Evolutionary conservation across 2,329 filamentous ascomycete genomes (phyloP).

Genomic region (Exophiala sideris): DNA sequence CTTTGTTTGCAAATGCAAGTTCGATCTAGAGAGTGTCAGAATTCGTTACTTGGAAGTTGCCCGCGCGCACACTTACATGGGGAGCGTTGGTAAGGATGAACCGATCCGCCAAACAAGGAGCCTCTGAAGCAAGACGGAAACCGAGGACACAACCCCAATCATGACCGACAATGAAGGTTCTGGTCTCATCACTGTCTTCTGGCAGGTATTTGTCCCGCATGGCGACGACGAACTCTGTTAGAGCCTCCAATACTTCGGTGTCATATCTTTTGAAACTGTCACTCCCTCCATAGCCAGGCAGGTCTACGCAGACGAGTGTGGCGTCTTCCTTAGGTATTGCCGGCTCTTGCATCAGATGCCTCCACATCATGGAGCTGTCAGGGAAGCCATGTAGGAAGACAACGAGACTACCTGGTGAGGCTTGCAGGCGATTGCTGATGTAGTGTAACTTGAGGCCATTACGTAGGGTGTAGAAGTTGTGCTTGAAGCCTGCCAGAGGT

Average conservation of each 20-base stretch:
- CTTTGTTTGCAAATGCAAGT: constrained; percentile 42
- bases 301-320: constrained; percentile 53
- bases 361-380: constrained; percentile 57
- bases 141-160: constrained; percentile 55
- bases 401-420: constrained; percentile 36
- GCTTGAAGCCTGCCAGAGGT: constrained; percentile 41
- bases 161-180: constrained; percentile 46
- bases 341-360: constrained; percentile 44
- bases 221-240: constrained; percentile 52
- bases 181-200: constrained; percentile 37
- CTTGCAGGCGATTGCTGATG: constrained; percentile 41
- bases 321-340: constrained; percentile 38
- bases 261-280: constrained; percentile 51
- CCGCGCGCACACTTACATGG: constrained; percentile 42
- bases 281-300: constrained; percentile 59
- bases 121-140: constrained; percentile 58
- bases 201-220: constrained; percentile 46
- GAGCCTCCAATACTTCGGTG: constrained; percentile 50
- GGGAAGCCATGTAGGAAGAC: constrained; percentile 60
- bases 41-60: background rate
- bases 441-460: constrained; percentile 55
- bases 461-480: constrained; percentile 51
- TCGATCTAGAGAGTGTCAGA: constrained; percentile 35
- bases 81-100: constrained; percentile 55
- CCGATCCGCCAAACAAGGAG: constrained; percentile 53